Conservation (phyloP, 148 eudicot genomes). For the Amaranthus hypochondriacus region DNA sequence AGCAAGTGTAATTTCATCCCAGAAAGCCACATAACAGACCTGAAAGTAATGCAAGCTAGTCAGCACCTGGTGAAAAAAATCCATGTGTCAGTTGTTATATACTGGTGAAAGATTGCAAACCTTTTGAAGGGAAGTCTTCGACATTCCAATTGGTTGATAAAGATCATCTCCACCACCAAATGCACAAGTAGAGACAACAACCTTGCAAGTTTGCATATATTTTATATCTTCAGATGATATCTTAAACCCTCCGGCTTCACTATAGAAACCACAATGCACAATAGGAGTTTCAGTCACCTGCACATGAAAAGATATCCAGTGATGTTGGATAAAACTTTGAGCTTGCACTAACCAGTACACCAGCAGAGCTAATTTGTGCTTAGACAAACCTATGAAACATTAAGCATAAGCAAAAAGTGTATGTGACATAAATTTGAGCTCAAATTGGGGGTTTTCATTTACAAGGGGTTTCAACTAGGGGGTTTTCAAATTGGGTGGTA, state of each 20-base stretch:
- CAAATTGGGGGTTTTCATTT: too few relatives aligned
- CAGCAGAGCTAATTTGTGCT: neutral
- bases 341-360: neutral
- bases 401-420: neutral
- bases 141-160: conserved; percentile 98
- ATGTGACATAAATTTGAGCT: neutral
- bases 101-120: conserved; percentile 29
- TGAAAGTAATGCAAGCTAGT: conserved; percentile 25
- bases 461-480: too few relatives aligned
- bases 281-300: conserved; percentile 55
- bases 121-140: conserved; percentile 67
- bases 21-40: conserved; percentile 98
- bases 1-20: conserved; percentile 90
- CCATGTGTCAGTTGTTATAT: neutral
- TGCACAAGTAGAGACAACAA: conserved; percentile 94
- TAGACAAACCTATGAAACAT: neutral
- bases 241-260: conserved; percentile 79
- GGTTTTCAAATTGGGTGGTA: too few relatives aligned
- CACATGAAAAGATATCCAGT: neutral
- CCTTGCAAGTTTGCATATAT: conserved; percentile 71
- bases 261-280: conserved; percentile 91
- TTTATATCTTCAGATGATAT: conserved; percentile 73
- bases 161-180: conserved; percentile 99
- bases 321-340: neutral
- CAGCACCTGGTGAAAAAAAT: conserved; percentile 13